These are phyloP conservation scores for Microcos paniculata DNA, from an alignment of 345 rosid genomes.

Conservation along the genomic window DNA sequence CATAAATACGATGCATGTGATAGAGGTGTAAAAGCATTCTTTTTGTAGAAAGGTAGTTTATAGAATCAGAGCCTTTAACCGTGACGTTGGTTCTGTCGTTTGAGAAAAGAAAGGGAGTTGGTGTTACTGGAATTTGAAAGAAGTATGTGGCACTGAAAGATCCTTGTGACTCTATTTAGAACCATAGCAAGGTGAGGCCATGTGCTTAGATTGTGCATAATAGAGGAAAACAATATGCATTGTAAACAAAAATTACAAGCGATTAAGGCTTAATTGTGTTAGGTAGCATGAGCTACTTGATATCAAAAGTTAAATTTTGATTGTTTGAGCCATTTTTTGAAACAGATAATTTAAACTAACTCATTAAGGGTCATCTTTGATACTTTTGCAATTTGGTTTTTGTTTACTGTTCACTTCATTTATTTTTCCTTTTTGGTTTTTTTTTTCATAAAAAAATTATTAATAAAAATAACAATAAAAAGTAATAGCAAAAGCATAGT, in stretches of 20 bases:
- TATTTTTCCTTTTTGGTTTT: no score
- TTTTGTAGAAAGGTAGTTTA: background rate
- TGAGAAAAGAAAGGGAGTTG: background rate
- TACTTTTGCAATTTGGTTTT: no score
- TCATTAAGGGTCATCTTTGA: no score
- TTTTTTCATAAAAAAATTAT: no score
- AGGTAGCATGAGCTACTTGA: background rate
- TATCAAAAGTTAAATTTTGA: background rate
- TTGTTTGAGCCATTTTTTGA: background rate
- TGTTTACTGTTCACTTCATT: no score
- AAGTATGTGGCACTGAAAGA: background rate
- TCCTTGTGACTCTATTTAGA: background rate
- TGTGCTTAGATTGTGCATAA: background rate
- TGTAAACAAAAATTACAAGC: background rate
- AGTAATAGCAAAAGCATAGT: no score
- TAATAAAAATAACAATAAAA: no score
- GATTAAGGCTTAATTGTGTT: background rate
- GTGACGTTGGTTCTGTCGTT: background rate
- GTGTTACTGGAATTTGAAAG: background rate
- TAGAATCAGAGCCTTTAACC: background rate
- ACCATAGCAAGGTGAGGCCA: background rate
- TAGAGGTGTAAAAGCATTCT: background rate
- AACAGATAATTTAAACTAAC: background rate
- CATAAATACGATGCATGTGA: background rate
- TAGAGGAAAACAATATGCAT: background rate